Conservation (phyloP, 352 stramenopile species). For the Pythium vanterpoolii region DNA sequence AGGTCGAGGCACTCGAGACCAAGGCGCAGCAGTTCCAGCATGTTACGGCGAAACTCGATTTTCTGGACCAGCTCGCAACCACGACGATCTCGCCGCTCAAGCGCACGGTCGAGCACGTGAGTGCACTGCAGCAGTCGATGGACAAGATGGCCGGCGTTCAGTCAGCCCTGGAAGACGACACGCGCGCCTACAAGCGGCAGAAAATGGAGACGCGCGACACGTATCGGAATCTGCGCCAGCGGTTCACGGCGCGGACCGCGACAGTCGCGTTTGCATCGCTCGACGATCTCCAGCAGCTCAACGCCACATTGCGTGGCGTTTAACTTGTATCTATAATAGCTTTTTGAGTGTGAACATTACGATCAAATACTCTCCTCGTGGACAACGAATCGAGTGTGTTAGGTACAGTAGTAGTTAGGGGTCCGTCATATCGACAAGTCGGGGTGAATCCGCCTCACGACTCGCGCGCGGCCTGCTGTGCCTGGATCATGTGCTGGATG, state of each 20-base stretch:
- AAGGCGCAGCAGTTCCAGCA: constrained; percentile 36
- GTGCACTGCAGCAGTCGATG: constrained; percentile 38
- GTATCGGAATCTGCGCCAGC: constrained; percentile 49
- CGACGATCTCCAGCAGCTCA: constrained; percentile 55
- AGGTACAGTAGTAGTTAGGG: too few species aligned
- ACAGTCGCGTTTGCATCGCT: constrained; percentile 45
- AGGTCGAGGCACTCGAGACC: constrained; percentile 42
- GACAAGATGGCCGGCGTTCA: constrained; percentile 49
- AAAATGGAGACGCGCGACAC: constrained; percentile 47
- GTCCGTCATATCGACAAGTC: too few species aligned
- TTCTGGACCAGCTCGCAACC: constrained; percentile 41
- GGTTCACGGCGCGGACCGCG: constrained; percentile 44
- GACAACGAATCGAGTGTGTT: too few species aligned
- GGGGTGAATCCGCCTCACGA: constrained; percentile 33
- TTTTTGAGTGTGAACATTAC: background rate
- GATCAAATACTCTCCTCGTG: too few species aligned
- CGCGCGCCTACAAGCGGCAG: constrained; percentile 43
- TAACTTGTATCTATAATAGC: constrained; percentile 9
- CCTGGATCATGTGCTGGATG: constrained; percentile 83
- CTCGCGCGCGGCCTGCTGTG: constrained; percentile 73
- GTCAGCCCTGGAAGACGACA: constrained; percentile 40
- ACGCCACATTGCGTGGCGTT: constrained; percentile 8
- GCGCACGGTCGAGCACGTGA: constrained; percentile 40
- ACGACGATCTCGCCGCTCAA: constrained; percentile 44
- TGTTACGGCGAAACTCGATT: constrained; percentile 35